Percentiles rank a stretch among this genome's conserved stretches.
Conservation (phyloP, 2,329 filamentous ascomycete genomes). For the Botryotinia convoluta region DNA sequence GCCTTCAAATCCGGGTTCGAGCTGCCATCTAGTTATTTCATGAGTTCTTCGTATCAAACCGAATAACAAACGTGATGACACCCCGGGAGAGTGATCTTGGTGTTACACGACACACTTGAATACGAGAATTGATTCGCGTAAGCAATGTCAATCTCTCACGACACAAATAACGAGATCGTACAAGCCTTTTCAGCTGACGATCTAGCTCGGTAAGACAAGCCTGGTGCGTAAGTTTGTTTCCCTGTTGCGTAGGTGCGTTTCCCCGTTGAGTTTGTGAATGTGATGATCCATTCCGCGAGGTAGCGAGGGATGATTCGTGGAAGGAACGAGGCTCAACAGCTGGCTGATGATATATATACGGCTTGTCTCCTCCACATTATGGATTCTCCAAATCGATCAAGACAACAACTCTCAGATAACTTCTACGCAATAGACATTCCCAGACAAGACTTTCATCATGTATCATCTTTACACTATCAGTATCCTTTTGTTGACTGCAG, state of each 20-base stretch:
- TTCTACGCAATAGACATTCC: neutral
- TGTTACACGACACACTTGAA: neutral
- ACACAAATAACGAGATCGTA: neutral
- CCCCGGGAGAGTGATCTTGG: neutral
- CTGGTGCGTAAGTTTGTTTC: neutral
- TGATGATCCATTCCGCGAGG: slow-evolving; percentile 16
- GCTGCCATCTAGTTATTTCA: neutral
- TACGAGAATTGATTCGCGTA: slow-evolving; percentile 1
- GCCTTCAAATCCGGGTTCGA: neutral
- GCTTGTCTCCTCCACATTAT: neutral
- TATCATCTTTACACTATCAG: neutral
- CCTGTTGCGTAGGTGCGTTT: neutral
- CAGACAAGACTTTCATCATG: slow-evolving; percentile 2
- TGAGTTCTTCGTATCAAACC: neutral
- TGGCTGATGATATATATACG: neutral
- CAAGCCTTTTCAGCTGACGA: slow-evolving; percentile 5
- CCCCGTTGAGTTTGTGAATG: neutral
- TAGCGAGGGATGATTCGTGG: slow-evolving; percentile 2
- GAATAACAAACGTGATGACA: neutral
- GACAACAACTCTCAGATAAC: neutral
- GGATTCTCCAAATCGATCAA: neutral
- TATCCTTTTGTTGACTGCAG: slow-evolving; percentile 1
- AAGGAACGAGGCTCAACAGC: neutral
- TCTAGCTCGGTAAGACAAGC: neutral
- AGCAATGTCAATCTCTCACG: neutral